Percentiles rank a stretch among this genome's conserved stretches.
Conservation (phyloP, 371 early-diverging fungal species). For the Quaeritorhiza haematococci region DNA sequence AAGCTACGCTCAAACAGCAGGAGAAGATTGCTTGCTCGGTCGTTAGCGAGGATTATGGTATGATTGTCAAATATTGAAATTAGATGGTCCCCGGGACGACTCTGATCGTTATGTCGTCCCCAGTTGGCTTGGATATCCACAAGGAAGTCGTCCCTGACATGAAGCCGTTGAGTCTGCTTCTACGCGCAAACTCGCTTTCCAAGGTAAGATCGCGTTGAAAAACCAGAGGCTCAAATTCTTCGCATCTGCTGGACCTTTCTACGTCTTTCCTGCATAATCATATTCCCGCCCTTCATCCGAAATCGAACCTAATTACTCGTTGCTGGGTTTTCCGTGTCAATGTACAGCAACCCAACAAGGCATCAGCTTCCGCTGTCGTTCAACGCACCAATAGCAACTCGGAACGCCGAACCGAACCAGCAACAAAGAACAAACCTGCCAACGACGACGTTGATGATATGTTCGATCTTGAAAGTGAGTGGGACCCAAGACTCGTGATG, state of each 20-base stretch:
- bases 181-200: background rate
- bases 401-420: too few relatives aligned
- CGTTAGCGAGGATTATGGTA: constrained; percentile 27
- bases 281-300: background rate
- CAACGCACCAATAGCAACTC: too few relatives aligned
- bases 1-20: constrained; percentile 2
- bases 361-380: too few relatives aligned
- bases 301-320: background rate
- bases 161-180: too few relatives aligned
- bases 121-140: constrained; percentile 19
- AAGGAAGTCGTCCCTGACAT: constrained; percentile 14
- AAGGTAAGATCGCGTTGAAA: background rate
- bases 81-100: background rate
- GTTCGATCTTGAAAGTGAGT: too few relatives aligned
- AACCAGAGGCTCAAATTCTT: background rate
- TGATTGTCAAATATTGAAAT: background rate
- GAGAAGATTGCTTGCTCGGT: constrained; percentile 19
- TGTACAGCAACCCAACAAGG: too few relatives aligned
- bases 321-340: background rate
- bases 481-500: too few relatives aligned
- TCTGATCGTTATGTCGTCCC: background rate
- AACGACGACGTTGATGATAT: too few relatives aligned
- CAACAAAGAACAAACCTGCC: too few relatives aligned
- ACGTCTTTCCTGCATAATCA: too few relatives aligned
- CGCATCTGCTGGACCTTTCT: background rate